Conservation (phyloP, 805 yeast genomes). For the Saccharomyces eubayanus region DNA sequence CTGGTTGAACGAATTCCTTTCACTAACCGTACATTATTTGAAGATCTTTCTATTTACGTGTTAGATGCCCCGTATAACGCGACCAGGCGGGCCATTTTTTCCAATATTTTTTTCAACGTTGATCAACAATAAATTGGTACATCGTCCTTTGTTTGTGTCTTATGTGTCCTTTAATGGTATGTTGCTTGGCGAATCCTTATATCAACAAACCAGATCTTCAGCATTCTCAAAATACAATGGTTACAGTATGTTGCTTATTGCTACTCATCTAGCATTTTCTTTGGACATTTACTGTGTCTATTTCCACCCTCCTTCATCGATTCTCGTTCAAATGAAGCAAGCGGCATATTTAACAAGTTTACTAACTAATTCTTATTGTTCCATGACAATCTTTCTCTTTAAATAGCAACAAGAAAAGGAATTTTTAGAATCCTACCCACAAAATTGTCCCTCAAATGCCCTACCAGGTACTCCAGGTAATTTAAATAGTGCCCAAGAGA, state of each 20-base stretch:
- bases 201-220: neutral
- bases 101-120: neutral
- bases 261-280: neutral
- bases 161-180: neutral
- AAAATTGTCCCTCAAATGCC: constrained; percentile 50
- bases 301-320: neutral
- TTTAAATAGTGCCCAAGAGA: constrained; percentile 59
- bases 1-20: neutral
- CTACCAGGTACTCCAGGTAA: constrained; percentile 78
- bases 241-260: constrained; percentile 9
- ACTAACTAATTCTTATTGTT: constrained; percentile 3
- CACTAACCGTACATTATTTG: neutral
- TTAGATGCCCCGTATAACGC: neutral
- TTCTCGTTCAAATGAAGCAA: neutral
- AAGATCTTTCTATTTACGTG: neutral
- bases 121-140: constrained; percentile 1
- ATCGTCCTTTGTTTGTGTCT: neutral
- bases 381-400: neutral
- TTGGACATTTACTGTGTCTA: neutral
- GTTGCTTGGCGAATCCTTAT: neutral
- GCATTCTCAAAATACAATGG: constrained; percentile 5
- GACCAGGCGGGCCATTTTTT: neutral
- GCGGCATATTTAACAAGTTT: neutral
- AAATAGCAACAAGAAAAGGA: constrained; percentile 19
- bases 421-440: constrained; percentile 56